Evolutionary conservation across 352 stramenopile genomes (phyloP).

Genomic region (Halophytophthora polymorphica): DNA sequence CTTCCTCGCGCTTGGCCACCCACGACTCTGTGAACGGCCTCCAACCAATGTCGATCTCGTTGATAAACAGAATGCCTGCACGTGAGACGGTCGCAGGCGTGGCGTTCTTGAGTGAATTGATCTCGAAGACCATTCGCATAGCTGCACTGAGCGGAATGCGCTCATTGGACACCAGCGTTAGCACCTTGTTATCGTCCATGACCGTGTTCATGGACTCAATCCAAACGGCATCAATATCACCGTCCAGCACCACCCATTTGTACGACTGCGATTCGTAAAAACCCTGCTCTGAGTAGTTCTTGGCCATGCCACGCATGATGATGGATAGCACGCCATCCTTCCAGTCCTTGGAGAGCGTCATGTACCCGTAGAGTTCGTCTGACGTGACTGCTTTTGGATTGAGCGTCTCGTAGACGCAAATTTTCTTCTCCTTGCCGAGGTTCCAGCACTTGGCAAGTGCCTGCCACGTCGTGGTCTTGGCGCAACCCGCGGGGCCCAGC

Average conservation of each 20-base stretch:
- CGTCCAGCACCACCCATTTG: constrained; percentile 88
- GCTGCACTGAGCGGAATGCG: constrained; percentile 77
- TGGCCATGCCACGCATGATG: constrained; percentile 90
- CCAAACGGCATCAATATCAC: constrained; percentile 88
- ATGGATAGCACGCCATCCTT: constrained; percentile 88
- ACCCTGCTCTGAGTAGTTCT: constrained; percentile 86
- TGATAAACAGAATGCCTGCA: constrained; percentile 88
- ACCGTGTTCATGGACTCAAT: constrained; percentile 96
- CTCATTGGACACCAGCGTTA: constrained; percentile 91
- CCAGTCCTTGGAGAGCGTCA: constrained; percentile 90
- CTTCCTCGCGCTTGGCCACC: constrained; percentile 89
- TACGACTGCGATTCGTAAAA: constrained; percentile 95
- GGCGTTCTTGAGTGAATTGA: constrained; percentile 88
- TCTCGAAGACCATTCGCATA: constrained; percentile 91
- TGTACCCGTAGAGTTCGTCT: constrained; percentile 93
- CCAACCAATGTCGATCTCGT: constrained; percentile 92
- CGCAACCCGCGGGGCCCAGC: constrained; percentile 74
- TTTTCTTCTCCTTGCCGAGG: constrained; percentile 85
- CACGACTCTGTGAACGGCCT: constrained; percentile 96
- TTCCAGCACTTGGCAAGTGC: constrained; percentile 87
- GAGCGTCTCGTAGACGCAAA: constrained; percentile 87
- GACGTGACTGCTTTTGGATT: constrained; percentile 88
- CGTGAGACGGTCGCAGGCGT: constrained; percentile 84
- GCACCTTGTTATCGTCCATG: constrained; percentile 97
- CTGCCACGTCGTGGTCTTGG: constrained; percentile 86